Percentiles rank a stretch among this genome's conserved stretches.
These are phyloP conservation scores for Macroventuria anomochaeta DNA, from an alignment of 2,329 filamentous ascomycete species.

Conservation along the genomic window DNA sequence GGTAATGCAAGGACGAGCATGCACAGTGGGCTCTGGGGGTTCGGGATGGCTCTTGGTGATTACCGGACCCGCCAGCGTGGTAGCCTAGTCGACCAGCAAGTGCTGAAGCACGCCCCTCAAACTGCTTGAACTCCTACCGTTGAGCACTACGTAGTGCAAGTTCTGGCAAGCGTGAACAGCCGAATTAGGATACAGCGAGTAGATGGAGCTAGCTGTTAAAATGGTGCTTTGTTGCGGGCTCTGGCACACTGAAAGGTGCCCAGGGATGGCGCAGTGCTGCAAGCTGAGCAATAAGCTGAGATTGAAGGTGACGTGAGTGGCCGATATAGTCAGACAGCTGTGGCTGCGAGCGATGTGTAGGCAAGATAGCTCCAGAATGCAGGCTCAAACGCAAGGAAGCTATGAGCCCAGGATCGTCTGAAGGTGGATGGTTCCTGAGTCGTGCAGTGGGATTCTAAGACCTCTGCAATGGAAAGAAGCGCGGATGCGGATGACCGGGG, in stretches of 20 bases:
- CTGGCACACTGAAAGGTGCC: neutral
- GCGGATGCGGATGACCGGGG: constrained; percentile 42
- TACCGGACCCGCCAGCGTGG: constrained; percentile 44
- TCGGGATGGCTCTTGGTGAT: constrained; percentile 43
- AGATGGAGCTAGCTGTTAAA: constrained; percentile 16
- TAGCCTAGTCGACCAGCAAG: constrained; percentile 41
- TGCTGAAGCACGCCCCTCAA: constrained; percentile 38
- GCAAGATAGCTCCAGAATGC: constrained; percentile 34
- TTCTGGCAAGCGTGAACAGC: constrained; percentile 34
- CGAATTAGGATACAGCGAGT: constrained; percentile 28
- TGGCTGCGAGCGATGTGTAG: constrained; percentile 27
- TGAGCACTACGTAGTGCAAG: constrained; percentile 44
- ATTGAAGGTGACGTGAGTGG: constrained; percentile 33
- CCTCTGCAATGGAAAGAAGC: constrained; percentile 37
- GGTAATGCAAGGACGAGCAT: constrained; percentile 40
- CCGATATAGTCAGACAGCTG: constrained; percentile 20
- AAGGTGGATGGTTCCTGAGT: constrained; percentile 33
- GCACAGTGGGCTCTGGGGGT: constrained; percentile 33
- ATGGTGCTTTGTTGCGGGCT: neutral
- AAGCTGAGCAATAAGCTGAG: constrained; percentile 42
- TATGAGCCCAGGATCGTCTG: constrained; percentile 28
- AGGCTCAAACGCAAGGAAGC: constrained; percentile 27
- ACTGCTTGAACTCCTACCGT: constrained; percentile 39
- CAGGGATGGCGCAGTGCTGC: constrained; percentile 38
- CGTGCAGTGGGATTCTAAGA: constrained; percentile 37